Evolutionary conservation across 768 basidiomycete genomes (phyloP), one percentile per base, ranked within the genome.

Genomic region (Termitomyces sp.): DNA sequence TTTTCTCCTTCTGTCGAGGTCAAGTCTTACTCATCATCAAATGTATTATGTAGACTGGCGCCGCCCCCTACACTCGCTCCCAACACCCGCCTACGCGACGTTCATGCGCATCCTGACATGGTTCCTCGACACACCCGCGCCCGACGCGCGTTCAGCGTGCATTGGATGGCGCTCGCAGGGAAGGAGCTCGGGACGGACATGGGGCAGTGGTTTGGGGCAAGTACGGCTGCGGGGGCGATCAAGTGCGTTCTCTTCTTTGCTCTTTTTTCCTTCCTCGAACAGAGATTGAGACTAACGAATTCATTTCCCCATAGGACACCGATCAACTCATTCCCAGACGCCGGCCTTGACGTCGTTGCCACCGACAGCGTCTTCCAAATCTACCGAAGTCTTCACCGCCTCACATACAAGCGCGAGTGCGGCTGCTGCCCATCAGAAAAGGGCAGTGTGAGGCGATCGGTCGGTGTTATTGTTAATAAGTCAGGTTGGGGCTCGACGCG

Each of bases 181-280:
- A 95, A 98, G 68, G 89, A 95, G 64, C 81, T 98, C 1, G 96
- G 96, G 12, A 98, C 91, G 60, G 92, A 94, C 62, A 90, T 98
- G 0, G 96, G 96, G 1, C 90, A 94, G 71, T 98, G 96, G 96
- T 98, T 98, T 67, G 96, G 96, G 0, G 96, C 96, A 0, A 95
- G 92, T 68, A 94, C 92, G 0, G 97, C 96, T 20, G 95, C 95
- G 8, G 95, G 95, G 37, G 95, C 94, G 12, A 90, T 98, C 75
- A 93, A 90, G 37, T 52, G 1, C 4, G 50, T 51, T 18, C 2
- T 4, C 16, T 1, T 16, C 12, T 8, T 30, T 30, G 30, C 0
- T 16, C 12, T 34, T 0, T 24, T 20, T 13, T 5, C 4, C 32
- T 5, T 6, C n/a, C n/a, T 3, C 16, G n/a, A n/a, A n/a, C n/a